Evolutionary conservation across 352 stramenopile genomes (phyloP).

Genomic region (Phytophthora pinifolia): DNA sequence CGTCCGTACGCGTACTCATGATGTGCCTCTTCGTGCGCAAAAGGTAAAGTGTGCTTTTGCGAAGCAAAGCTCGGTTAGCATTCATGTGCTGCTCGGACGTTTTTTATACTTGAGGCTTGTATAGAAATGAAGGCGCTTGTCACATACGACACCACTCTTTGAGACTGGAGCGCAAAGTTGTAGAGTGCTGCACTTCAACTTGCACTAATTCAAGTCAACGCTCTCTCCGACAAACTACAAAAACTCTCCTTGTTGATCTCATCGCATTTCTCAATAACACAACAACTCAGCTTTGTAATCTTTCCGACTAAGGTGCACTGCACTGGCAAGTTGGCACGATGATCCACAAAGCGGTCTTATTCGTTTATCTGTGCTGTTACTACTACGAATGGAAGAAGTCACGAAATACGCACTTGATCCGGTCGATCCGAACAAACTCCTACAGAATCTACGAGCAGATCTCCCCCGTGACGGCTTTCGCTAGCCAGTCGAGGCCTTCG

Average conservation of each 20-base stretch:
- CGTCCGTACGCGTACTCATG: conserved; percentile 34
- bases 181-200: conserved; percentile 18
- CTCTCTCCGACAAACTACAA: no score
- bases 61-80: conserved; percentile 21
- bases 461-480: conserved; percentile 31
- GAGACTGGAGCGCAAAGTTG: conserved; percentile 1
- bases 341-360: no score
- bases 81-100: conserved; percentile 20
- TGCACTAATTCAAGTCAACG: no score
- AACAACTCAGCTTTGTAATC: no score
- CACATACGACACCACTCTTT: background rate
- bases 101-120: conserved; percentile 35
- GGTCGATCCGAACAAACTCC: background rate
- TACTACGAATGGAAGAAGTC: background rate
- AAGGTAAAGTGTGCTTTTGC: conserved; percentile 12
- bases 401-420: background rate
- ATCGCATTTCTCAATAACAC: no score
- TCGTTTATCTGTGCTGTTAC: no score
- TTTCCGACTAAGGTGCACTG: no score
- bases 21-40: conserved; percentile 11
- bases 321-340: no score
- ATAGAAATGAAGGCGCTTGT: conserved; percentile 20
- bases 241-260: no score
- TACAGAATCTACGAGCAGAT: conserved; percentile 14
- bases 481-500: conserved; percentile 56